Conservation (phyloP, 306 rosid species). For the Prunus campanulata region DNA sequence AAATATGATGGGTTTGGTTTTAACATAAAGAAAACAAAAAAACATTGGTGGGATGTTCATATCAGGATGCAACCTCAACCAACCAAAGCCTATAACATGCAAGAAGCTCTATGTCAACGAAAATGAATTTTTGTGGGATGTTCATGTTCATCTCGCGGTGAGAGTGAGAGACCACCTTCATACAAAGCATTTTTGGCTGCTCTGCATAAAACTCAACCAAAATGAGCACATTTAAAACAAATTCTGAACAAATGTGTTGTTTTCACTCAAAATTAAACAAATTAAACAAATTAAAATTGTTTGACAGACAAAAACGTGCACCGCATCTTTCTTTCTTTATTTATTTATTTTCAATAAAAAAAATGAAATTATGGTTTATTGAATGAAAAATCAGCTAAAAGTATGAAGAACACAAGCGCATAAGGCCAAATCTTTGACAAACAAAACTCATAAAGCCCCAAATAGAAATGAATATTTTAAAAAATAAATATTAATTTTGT, state of each 20-base stretch:
- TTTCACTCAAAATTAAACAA: neutral
- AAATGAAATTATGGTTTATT: neutral
- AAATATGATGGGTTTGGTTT: too few species aligned
- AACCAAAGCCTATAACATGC: neutral
- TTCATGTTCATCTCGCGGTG: too few species aligned
- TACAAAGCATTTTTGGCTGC: neutral
- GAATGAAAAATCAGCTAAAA: neutral
- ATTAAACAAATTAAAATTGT: neutral
- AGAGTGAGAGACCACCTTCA: too few species aligned
- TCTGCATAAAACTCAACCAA: neutral
- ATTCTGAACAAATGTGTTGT: neutral
- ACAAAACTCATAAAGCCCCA: constrained; percentile 1
- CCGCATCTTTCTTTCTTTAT: neutral
- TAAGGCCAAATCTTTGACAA: neutral
- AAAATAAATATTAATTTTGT: neutral
- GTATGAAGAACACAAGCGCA: neutral
- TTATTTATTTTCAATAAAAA: neutral
- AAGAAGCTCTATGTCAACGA: neutral
- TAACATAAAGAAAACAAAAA: too few species aligned
- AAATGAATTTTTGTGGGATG: neutral
- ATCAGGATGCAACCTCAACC: neutral
- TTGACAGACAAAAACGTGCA: neutral
- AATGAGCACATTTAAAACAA: neutral
- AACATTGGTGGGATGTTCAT: neutral
- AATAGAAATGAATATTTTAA: neutral